phyloP scores from a whole-genome alignment of 2,329 filamentous ascomycete genomes.

The Amesomyces nigricolor region DNA sequence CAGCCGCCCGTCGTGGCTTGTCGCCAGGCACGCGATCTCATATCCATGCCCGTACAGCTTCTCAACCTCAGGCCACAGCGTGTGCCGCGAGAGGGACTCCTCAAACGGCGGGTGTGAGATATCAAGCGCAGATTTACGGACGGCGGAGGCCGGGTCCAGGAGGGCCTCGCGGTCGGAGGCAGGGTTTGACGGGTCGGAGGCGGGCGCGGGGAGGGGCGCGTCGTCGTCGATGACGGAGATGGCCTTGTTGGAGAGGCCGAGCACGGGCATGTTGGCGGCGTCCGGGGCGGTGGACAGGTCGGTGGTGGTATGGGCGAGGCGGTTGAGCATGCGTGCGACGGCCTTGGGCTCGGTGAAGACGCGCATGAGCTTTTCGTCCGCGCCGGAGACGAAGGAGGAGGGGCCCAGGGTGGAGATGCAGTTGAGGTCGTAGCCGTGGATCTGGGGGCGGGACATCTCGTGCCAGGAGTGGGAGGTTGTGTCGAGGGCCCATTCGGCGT shows the following conservation, averaged over 20 bases:
- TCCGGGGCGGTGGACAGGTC: constrained; percentile 58
- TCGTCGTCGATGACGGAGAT: constrained; percentile 55
- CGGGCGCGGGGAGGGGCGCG: constrained; percentile 35
- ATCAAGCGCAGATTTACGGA: constrained; percentile 57
- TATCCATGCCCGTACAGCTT: constrained; percentile 98
- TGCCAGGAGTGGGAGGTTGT: constrained; percentile 57
- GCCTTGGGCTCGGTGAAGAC: constrained; percentile 88
- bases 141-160: constrained; percentile 49
- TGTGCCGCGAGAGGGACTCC: constrained; percentile 81
- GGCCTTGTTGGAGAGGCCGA: constrained; percentile 94
- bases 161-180: constrained; percentile 48
- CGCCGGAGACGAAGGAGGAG: constrained; percentile 84
- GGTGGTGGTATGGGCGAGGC: constrained; percentile 57
- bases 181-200: constrained; percentile 33
- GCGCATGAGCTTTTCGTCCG: constrained; percentile 95
- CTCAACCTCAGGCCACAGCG: constrained; percentile 91
- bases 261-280: constrained; percentile 87
- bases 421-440: constrained; percentile 97
- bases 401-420: constrained; percentile 72
- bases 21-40: constrained; percentile 83
- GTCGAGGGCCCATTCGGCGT: constrained; percentile 62
- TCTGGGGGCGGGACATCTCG: constrained; percentile 91
- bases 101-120: constrained; percentile 75
- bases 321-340: constrained; percentile 67
- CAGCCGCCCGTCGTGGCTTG: constrained; percentile 65